Percentiles rank a stretch among this genome's conserved stretches.
Conservation (phyloP, 768 basidiomycete genomes). For the Tremella fuciformis region DNA sequence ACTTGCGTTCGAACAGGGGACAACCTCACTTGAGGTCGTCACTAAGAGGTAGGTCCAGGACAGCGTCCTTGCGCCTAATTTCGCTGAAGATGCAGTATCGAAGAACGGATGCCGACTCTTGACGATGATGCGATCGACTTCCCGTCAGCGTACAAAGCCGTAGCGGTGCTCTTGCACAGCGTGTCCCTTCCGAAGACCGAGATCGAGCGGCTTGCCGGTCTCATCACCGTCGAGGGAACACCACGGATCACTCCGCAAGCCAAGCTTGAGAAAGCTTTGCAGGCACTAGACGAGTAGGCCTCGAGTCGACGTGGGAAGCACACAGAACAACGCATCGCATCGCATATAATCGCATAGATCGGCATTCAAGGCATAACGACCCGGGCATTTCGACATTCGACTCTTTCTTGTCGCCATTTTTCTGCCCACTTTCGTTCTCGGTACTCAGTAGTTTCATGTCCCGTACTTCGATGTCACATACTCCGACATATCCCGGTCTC, state of each 20-base stretch:
- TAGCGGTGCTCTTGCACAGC: constrained; percentile 64
- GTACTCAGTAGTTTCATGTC: neutral
- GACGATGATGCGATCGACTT: constrained; percentile 89
- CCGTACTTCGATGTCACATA: too few species aligned
- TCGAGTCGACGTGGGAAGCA: neutral
- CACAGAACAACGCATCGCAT: neutral
- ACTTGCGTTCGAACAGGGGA: constrained; percentile 60
- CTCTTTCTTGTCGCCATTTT: constrained; percentile 4
- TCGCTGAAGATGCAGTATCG: constrained; percentile 32
- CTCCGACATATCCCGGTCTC: too few species aligned
- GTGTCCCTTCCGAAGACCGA: constrained; percentile 41
- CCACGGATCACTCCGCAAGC: constrained; percentile 51
- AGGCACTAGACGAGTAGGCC: constrained; percentile 31
- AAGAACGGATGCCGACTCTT: constrained; percentile 55
- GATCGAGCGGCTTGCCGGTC: constrained; percentile 41
- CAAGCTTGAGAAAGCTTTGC: constrained; percentile 46
- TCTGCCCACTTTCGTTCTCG: neutral
- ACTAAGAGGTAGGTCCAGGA: constrained; percentile 56
- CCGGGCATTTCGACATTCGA: constrained; percentile 3
- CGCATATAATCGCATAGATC: constrained; percentile 5
- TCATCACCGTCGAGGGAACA: constrained; percentile 52
- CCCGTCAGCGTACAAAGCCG: constrained; percentile 74
- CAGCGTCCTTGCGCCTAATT: neutral
- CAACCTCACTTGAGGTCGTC: constrained; percentile 52
- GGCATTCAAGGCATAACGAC: neutral